Base-by-base conservation (phyloP, 2,329 filamentous ascomycete species). In the Aspergillus felis region DNA sequence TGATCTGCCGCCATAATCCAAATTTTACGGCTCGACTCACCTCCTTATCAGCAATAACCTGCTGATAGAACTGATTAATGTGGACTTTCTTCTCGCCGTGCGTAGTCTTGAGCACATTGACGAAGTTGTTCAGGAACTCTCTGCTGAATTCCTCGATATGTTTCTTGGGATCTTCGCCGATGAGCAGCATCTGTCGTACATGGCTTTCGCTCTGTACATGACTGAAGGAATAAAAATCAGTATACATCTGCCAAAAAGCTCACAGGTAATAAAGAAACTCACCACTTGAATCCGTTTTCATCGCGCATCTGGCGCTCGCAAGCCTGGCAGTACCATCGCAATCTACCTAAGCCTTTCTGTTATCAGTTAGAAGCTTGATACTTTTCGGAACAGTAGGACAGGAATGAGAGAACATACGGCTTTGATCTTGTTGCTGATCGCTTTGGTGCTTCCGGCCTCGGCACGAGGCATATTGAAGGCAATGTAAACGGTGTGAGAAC, bases 61-160 rank as follows among this genome's bases (percentile, higher is more conserved):
- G 88, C 72, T 97, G 91, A 76, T 99, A 99, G 73, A 97, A 97
- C 60, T 90, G 87, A 69, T 99, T 99, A 53, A 92, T 85, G 35
- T 92, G 84, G 1, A 97, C 87, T 66, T 86, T 84, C 74, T 99
- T 99, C 75, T 96, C 92, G 61, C 92, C 91, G 68, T 99, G 94
- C 0, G 87, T 85, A 0, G 92, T 96, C 57, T 86, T 84, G 6
- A 99, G 80, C 1, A 94, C 80, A 57, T 85, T 80, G 1, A 95
- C 62, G 66, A 96, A 96, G 69, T 95, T 90, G 57, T 83, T 83
- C 61, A 89, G 78, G 73, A 99, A 99, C 64, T 96, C 85, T 59
- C 84, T 84, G 73, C 85, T 90, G 79, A 86, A 99, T 49, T 92
- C 84, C 69, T 90, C 84, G 73, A 97, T 93, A 72, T 84, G 86